Conservation (phyloP, 1,139 yeast species). For the Yamadazyma blattariae region DNA sequence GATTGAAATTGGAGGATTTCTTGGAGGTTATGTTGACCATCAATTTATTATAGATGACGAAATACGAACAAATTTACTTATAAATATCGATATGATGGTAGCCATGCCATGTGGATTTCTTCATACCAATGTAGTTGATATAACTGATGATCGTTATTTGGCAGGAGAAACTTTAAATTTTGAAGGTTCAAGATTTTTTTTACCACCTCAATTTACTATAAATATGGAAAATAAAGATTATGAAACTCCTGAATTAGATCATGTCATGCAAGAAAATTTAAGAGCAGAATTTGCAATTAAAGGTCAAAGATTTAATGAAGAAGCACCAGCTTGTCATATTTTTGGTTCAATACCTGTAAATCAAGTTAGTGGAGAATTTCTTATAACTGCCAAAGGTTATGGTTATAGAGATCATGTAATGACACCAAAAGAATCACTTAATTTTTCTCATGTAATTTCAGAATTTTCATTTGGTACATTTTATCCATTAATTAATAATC, state of each 20-base stretch:
- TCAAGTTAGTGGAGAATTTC: conserved; percentile 82
- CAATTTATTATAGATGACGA: conserved; percentile 71
- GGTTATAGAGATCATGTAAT: conserved; percentile 52
- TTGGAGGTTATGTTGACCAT: conserved; percentile 81
- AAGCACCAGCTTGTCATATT: conserved; percentile 81
- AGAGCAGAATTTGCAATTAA: conserved; percentile 56
- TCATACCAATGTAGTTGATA: conserved; percentile 75
- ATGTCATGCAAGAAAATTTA: conserved; percentile 60
- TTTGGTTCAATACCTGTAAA: conserved; percentile 86
- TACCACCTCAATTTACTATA: conserved; percentile 46
- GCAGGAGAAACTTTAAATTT: conserved; percentile 74
- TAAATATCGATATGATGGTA: conserved; percentile 78
- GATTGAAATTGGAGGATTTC: conserved; percentile 82
- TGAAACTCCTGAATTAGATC: conserved; percentile 65
- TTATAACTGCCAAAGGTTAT: conserved; percentile 73
- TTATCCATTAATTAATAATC: conserved; percentile 82
- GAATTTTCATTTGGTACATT: conserved; percentile 92
- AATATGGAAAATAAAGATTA: conserved; percentile 47
- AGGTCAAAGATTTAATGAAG: conserved; percentile 42
- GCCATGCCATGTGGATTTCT: conserved; percentile 81
- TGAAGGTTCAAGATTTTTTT: conserved; percentile 56
- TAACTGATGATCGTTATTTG: conserved; percentile 70
- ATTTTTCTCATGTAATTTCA: conserved; percentile 80
- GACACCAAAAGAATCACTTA: conserved; percentile 49
- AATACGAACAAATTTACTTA: conserved; percentile 57